phyloP scores from a whole-genome alignment of 2,329 filamentous ascomycete species.

The Aspergillus sp. region DNA sequence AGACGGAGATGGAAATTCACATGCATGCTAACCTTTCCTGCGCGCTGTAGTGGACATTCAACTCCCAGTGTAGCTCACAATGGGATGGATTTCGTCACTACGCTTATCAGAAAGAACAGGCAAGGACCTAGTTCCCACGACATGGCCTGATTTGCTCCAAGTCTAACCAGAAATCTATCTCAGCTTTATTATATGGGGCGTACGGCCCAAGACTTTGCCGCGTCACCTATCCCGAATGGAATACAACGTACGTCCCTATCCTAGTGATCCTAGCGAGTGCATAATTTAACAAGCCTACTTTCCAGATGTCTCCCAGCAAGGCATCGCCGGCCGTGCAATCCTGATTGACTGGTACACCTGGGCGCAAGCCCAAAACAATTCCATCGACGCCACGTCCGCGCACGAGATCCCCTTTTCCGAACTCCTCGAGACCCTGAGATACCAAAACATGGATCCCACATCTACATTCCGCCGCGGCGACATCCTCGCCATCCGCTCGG shows the following conservation, averaged over 20 bases:
- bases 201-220: too few relatives aligned
- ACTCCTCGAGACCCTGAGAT: not conserved
- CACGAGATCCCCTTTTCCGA: not conserved
- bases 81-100: constrained; percentile 35
- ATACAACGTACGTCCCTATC: too few relatives aligned
- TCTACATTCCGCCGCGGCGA: not conserved
- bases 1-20: too few relatives aligned
- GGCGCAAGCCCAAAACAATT: not conserved
- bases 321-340: not conserved
- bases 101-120: constrained; percentile 17
- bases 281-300: too few relatives aligned
- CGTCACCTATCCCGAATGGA: too few relatives aligned
- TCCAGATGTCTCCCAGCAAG: not conserved
- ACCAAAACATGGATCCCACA: not conserved
- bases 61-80: constrained; percentile 30
- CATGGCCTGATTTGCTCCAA: too few relatives aligned
- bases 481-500: not conserved
- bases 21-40: too few relatives aligned
- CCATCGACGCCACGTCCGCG: not conserved
- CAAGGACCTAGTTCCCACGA: too few relatives aligned
- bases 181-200: too few relatives aligned
- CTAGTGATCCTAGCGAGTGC: too few relatives aligned
- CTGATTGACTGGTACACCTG: not conserved
- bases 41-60: constrained; percentile 24
- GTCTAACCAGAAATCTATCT: too few relatives aligned